Percentiles rank a stretch among this genome's conserved stretches.
Evolutionary conservation across 1,139 yeast genomes (phyloP).

Genomic region (Saccharomyces uvarum): DNA sequence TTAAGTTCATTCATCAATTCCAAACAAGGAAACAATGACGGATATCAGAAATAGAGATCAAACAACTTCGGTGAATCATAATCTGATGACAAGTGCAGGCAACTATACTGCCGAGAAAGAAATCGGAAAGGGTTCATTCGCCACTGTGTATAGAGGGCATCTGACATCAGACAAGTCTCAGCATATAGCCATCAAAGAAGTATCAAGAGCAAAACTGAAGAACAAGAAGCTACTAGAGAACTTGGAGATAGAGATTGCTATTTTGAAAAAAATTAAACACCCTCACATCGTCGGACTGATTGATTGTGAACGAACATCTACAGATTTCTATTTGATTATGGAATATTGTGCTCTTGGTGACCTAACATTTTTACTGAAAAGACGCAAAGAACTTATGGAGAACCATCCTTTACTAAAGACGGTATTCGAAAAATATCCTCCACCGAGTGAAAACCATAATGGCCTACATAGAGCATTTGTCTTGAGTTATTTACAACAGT

Average conservation of each 20-base stretch:
- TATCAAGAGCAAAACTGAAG: constrained; percentile 71
- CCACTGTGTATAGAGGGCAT: constrained; percentile 76
- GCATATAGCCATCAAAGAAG: constrained; percentile 69
- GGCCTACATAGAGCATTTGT: constrained; percentile 77
- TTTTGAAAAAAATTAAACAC: constrained; percentile 76
- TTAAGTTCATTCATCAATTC: background rate
- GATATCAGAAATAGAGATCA: background rate
- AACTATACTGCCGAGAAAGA: constrained; percentile 37
- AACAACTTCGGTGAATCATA: constrained; percentile 6
- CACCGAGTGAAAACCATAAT: constrained; percentile 59
- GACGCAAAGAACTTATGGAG: constrained; percentile 60
- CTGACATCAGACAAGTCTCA: constrained; percentile 25
- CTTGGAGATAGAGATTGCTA: constrained; percentile 82
- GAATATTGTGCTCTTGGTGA: constrained; percentile 96
- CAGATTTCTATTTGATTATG: constrained; percentile 89
- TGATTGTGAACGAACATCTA: constrained; percentile 71
- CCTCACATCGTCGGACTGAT: constrained; percentile 85
- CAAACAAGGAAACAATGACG: background rate
- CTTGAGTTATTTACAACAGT: constrained; percentile 76
- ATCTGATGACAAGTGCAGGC: constrained; percentile 14
- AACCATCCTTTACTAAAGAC: constrained; percentile 76
- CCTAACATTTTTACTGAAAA: constrained; percentile 74
- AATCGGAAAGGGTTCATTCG: constrained; percentile 93
- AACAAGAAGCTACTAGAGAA: constrained; percentile 82
- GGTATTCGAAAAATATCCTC: constrained; percentile 73